Conservation (phyloP, 345 rosid genomes). For the Linum usitatissimum region DNA sequence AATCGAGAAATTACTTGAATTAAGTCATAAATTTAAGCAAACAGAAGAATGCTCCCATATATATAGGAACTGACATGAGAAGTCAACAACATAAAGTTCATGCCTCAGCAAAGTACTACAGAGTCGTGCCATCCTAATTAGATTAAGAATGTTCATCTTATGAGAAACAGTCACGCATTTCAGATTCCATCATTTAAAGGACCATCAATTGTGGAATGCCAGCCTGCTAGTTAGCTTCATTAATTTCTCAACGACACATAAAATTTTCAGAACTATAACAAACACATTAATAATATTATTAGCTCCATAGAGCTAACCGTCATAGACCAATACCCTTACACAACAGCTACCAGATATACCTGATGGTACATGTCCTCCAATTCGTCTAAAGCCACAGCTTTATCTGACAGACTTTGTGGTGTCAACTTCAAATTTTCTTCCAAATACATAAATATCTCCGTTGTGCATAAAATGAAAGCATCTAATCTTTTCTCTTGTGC, state of each 20-base stretch:
- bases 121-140: not conserved
- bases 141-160: not conserved
- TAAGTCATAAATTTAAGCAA: constrained; percentile 3
- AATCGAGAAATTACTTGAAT: constrained; percentile 16
- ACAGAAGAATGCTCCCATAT: not conserved
- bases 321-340: not conserved
- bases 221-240: not conserved
- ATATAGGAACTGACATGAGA: not conserved
- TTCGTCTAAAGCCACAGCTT: constrained; percentile 77
- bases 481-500: constrained; percentile 85
- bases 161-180: not conserved
- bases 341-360: constrained; percentile 28
- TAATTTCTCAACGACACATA: not conserved
- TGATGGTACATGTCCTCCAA: constrained; percentile 87
- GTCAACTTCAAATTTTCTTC: constrained; percentile 91
- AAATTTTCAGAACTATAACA: not conserved
- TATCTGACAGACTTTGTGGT: constrained; percentile 67
- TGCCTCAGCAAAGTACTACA: not conserved
- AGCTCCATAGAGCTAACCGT: too few species aligned
- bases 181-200: not conserved
- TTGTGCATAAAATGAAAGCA: constrained; percentile 60
- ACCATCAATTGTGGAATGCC: not conserved
- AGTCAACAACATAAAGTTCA: constrained; percentile 3
- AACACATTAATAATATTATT: not conserved
- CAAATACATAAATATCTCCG: constrained; percentile 65